Evolutionary conservation across 768 basidiomycete species (phyloP), one percentile per base, ranked within the genome.

Genomic region (Auricularia sp.): DNA sequence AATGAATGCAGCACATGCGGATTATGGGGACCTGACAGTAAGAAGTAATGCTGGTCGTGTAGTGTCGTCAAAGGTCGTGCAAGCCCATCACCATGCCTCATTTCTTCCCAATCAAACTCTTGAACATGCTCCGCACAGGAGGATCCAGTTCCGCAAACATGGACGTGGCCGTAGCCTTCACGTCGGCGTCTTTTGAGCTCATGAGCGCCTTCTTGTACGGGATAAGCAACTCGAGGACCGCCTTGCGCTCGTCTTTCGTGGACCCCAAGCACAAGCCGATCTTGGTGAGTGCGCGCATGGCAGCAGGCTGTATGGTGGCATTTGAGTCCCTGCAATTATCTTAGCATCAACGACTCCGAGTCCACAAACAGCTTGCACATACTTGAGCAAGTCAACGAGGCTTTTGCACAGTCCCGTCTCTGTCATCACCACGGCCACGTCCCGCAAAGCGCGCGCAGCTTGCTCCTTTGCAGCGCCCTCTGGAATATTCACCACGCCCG

Each of bases 41-140:
- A 14, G 39, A 42, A 42, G 75, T 69, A 61, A 76, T 8, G 39
- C 39, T 8, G 2, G 39, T 42, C 39, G 39, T 42, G 39, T 42
- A 14, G 39, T 42, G 39, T 42, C 39, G 39, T 42, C 39, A 14
- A 42, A 42, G 39, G 39, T 42, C 39, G 39, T 42, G 29, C 2
- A 29, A 29, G 29, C 29, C 29, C 29, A 29, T 29, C 29, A 29
- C 29, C 47, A 51, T 6, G 1, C 11, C 6, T 51, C 47, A 51
- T 21, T 18, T 51, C 47, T 18, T 51, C 47, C 47, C 47, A 18
- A 51, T 51, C 18, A 51, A 21, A 51, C 47, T 51, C 21, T 51
- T 51, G 47, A 51, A 51, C 18, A 51, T 21, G 47, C 47, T 51
- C 47, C 21, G 11, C 47, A 8, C 47, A 6, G 47, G 47, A 21